Base-by-base conservation (phyloP, 805 yeast species). In the Cephaloascus albidus region DNA sequence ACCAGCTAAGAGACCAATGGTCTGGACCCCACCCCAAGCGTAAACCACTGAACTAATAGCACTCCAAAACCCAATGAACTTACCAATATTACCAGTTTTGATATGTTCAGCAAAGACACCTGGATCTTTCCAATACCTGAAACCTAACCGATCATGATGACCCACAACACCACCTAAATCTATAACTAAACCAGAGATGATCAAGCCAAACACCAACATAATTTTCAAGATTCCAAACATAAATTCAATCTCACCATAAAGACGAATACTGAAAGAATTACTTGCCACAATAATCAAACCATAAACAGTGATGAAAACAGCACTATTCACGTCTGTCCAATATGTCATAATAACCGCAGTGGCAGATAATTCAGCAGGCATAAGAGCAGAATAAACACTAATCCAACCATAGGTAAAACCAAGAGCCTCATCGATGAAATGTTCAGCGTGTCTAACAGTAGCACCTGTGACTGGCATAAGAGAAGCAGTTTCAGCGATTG, bases 341-440 rank as follows among this genome's bases (percentile, higher is more conserved):
- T 61, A 71, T 16, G 62, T 58, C 46, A 70, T 57, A 4, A 70
- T 61, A 28, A 69, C 60, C n/a, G 72, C 68, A n/a, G 65, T 64
- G 2, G 75, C 74, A 18, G 70, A 53, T 31, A 72, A 52, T 43
- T 71, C 74, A 38, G 53, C 56, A 19, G 76, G 75, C 39, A 64
- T 43, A 10, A 56, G 8, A 12, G 34, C 35, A 2, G 55, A 52
- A 52, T 65, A 68, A 31, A 68, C 52, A 33, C 60, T 57, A 33
- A 61, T 46, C 64, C 72, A 70, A 30, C 77, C 76, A 44, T 63
- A 62, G 10, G 72, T 61, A 46, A 70, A 70, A 3, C 72, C 73
- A 34, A 65, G 45, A 8, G 74, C 68, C 16, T 67, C 68, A 50
- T 70, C 75, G 37, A 60, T 48, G 44, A 65, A 61, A 40, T 55